A percentile compares a stretch with the other conserved stretches of the same genome.
Evolutionary conservation across 148 eudicot genomes (phyloP).

Genomic region (Suaeda aralocaspica): DNA sequence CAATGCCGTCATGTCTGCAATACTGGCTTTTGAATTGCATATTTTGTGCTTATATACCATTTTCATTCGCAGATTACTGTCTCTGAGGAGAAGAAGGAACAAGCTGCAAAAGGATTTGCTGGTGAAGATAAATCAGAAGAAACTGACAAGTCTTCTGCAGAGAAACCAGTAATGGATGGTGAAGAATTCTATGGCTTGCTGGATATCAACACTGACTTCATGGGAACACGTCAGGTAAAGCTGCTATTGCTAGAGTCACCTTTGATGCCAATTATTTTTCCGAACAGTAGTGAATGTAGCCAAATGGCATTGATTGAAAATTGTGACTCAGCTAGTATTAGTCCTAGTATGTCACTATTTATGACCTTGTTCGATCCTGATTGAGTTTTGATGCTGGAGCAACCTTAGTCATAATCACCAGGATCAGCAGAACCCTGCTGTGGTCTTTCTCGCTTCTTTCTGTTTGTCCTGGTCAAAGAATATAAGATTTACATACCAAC

Average conservation of each 20-base stretch:
- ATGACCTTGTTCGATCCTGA: background rate
- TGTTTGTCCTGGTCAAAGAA: background rate
- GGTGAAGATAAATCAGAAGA: slow-evolving; percentile 24
- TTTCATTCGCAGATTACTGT: slow-evolving; percentile 35
- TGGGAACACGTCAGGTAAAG: slow-evolving; percentile 25
- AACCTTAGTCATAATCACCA: background rate
- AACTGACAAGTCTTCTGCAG: slow-evolving; percentile 10
- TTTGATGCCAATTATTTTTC: background rate
- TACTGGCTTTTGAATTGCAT: background rate
- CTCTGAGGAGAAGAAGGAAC: slow-evolving; percentile 34
- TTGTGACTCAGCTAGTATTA: background rate
- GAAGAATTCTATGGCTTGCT: slow-evolving; percentile 32
- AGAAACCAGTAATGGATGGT: slow-evolving; percentile 18
- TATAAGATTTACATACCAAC: background rate
- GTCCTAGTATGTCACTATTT: background rate
- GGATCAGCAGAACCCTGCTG: background rate
- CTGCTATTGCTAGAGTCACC: slow-evolving; percentile 3
- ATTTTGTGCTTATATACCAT: background rate
- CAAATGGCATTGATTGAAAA: background rate
- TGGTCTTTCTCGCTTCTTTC: background rate
- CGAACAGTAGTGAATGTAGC: background rate
- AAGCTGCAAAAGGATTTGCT: slow-evolving; percentile 22
- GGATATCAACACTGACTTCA: slow-evolving; percentile 24
- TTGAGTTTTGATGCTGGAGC: background rate
- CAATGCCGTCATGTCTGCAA: background rate